Evolutionary conservation across 2,329 filamentous ascomycete species (phyloP).

Genomic region (Metarhizium robertsii): DNA sequence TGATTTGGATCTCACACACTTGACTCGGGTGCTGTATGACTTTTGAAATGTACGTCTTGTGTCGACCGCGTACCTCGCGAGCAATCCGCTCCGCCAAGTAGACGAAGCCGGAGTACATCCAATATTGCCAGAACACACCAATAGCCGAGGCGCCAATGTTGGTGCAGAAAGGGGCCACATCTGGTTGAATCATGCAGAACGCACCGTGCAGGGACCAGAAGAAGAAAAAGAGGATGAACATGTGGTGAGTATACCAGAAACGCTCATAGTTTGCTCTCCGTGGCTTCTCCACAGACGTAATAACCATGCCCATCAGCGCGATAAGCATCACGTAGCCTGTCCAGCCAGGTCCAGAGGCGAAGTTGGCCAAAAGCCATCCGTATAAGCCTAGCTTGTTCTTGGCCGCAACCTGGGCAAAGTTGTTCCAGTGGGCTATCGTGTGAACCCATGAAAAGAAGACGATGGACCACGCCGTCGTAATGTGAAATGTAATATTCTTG

Average conservation of each 20-base stretch:
- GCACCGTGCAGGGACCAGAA: conserved; percentile 87
- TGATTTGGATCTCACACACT: conserved; percentile 85
- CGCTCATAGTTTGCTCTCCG: conserved; percentile 76
- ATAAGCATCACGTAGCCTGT: conserved; percentile 78
- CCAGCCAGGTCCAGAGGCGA: conserved; percentile 75
- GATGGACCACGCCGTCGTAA: conserved; percentile 76
- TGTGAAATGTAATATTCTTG: conserved; percentile 86
- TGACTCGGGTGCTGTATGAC: conserved; percentile 85
- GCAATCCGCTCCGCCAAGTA: conserved; percentile 74
- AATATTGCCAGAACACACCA: conserved; percentile 84
- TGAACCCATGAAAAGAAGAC: conserved; percentile 84
- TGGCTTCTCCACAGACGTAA: conserved; percentile 69
- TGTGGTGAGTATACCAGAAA: conserved; percentile 86
- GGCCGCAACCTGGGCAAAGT: conserved; percentile 67
- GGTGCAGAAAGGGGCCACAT: conserved; percentile 69
- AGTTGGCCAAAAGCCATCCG: conserved; percentile 68
- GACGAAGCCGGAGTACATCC: conserved; percentile 74
- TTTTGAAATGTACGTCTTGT: conserved; percentile 82
- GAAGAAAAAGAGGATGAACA: conserved; percentile 81
- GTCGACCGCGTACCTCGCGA: conserved; percentile 67
- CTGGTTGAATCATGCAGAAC: conserved; percentile 85
- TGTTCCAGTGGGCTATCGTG: conserved; percentile 80
- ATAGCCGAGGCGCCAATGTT: conserved; percentile 55
- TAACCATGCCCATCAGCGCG: conserved; percentile 67
- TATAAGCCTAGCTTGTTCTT: conserved; percentile 70